phyloP scores from a whole-genome alignment of 345 rosid genomes.

The Mercurialis annua region DNA sequence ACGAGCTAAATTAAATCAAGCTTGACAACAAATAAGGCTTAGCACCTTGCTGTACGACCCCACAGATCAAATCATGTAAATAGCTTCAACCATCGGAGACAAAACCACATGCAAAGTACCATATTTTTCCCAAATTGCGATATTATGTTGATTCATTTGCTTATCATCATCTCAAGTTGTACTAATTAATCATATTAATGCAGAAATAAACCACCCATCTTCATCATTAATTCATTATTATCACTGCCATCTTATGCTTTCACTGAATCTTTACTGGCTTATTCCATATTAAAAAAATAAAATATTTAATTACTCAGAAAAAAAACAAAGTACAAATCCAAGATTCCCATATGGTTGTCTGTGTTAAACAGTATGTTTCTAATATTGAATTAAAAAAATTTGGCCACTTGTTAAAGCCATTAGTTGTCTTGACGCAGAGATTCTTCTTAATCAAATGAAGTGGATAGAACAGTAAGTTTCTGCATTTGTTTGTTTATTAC shows the following conservation, averaged over 20 bases:
- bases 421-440: constrained; percentile 18
- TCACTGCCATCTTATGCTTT: constrained; percentile 12
- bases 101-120: background rate
- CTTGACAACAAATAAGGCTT: background rate
- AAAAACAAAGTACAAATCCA: constrained; percentile 18
- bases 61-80: background rate
- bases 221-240: background rate
- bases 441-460: constrained; percentile 13
- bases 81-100: background rate
- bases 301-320: background rate
- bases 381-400: constrained; percentile 1
- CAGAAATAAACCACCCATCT: background rate
- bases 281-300: background rate
- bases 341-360: constrained; percentile 29
- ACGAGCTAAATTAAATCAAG: too few species aligned
- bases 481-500: background rate
- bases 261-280: constrained; percentile 21
- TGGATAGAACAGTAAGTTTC: background rate
- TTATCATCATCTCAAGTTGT: background rate
- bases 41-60: background rate
- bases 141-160: too few species aligned
- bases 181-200: constrained; percentile 2
- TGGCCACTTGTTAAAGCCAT: constrained; percentile 19
- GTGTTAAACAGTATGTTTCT: background rate
- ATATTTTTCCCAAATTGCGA: background rate